Conservation (phyloP, 345 rosid genomes). For the Aurinia saxatilis region DNA sequence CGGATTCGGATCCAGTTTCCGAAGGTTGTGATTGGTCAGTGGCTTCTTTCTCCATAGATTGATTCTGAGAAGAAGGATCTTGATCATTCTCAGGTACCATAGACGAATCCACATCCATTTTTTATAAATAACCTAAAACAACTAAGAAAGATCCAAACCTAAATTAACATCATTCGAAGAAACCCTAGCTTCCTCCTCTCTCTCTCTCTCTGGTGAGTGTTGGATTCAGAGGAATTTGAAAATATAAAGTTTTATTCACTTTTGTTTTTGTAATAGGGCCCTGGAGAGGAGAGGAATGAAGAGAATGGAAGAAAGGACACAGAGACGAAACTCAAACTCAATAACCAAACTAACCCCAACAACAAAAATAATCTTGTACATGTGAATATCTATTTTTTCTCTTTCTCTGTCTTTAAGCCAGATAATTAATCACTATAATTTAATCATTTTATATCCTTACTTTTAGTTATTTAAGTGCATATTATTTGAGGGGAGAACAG, state of each 20-base stretch:
- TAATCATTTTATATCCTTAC: too few species aligned
- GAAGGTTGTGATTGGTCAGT: slow-evolving; percentile 34
- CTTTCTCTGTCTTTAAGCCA: slow-evolving; percentile 2
- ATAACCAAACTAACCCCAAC: slow-evolving; percentile 1
- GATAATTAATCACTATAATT: not conserved
- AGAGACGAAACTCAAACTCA: slow-evolving; percentile 25
- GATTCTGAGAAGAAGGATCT: slow-evolving; percentile 38
- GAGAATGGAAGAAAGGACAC: slow-evolving; percentile 22
- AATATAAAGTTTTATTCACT: not conserved
- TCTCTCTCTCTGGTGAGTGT: too few species aligned
- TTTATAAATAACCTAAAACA: slow-evolving; percentile 19
- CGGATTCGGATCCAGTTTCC: slow-evolving; percentile 29
- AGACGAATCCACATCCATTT: slow-evolving; percentile 75
- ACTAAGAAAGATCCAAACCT: slow-evolving; percentile 35
- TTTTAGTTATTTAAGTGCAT: too few species aligned
- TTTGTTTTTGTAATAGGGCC: slow-evolving; percentile 3
- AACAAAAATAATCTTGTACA: not conserved
- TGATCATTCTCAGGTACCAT: slow-evolving; percentile 64
- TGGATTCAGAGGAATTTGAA: not conserved
- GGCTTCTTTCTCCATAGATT: slow-evolving; percentile 52
- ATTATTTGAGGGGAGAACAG: too few species aligned
- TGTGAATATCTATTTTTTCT: not conserved
- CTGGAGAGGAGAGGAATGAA: slow-evolving; percentile 28
- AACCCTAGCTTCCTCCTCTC: slow-evolving; percentile 44
- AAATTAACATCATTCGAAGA: slow-evolving; percentile 14